A percentile compares a stretch with the other conserved stretches of the same genome.
These are phyloP conservation scores for Cladosporium colombiae DNA, from an alignment of 2,329 filamentous ascomycete species.

Conservation along the genomic window DNA sequence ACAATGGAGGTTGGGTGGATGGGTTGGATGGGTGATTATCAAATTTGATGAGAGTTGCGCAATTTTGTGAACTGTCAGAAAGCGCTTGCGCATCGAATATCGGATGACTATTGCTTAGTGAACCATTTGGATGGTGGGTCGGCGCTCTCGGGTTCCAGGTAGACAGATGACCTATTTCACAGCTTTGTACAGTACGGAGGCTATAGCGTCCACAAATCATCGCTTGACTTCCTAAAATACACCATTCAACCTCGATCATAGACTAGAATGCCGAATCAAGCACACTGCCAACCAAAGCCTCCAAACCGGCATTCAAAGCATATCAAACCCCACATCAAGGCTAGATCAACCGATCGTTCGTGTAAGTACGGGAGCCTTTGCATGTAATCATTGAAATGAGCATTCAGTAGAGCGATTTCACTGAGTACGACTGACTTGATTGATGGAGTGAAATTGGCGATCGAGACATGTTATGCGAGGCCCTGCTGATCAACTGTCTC, in stretches of 20 bases:
- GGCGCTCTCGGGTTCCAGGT: background rate
- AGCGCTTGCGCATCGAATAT: background rate
- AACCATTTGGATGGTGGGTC: background rate
- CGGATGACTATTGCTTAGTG: background rate
- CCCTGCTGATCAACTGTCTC: background rate
- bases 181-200: background rate
- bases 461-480: background rate
- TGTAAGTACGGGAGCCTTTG: background rate
- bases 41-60: background rate
- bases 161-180: background rate
- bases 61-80: background rate
- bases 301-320: background rate
- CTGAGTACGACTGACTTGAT: background rate
- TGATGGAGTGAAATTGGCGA: background rate
- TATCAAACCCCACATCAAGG: background rate
- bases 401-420: background rate
- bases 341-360: background rate
- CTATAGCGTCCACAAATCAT: too few species aligned
- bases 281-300: background rate
- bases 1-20: slow-evolving; percentile 87
- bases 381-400: background rate
- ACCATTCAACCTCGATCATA: background rate
- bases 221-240: background rate
- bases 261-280: too few species aligned
- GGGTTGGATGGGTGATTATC: slow-evolving; percentile 44